Percentiles rank a stretch among this genome's conserved stretches.
phyloP scores from a whole-genome alignment of 1,284 basidiomycete species.

The Cutaneotrichosporon spelunceum region DNA sequence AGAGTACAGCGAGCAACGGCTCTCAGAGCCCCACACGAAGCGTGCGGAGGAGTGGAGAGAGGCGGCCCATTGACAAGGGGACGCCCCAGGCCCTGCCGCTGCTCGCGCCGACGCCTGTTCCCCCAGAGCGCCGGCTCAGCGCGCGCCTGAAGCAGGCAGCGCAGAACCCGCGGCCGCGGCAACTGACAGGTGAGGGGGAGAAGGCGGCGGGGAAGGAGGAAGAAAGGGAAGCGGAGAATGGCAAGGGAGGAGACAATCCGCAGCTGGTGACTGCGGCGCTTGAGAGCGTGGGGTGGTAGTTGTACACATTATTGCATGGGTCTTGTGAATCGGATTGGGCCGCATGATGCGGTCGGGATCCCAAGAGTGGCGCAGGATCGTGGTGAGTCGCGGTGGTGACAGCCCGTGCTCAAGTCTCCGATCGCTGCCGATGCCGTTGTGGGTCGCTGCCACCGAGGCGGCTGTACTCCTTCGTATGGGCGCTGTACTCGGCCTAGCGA shows the following conservation, averaged over 20 bases:
- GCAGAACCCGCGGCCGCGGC: neutral
- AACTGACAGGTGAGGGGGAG: neutral
- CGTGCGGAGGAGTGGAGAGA: neutral
- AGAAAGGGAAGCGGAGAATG: neutral
- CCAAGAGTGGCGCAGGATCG: too few species aligned
- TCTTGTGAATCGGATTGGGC: too few species aligned
- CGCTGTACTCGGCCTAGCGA: too few species aligned
- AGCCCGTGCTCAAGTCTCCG: too few species aligned
- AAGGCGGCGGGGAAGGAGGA: neutral
- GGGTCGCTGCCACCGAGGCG: too few species aligned
- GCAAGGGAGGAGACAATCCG: neutral
- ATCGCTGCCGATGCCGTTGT: too few species aligned
- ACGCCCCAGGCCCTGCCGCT: neutral
- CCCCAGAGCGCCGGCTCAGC: slow-evolving; percentile 2
- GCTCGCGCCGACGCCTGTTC: neutral
- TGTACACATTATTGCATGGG: slow-evolving; percentile 3
- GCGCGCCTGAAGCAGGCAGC: neutral
- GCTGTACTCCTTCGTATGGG: too few species aligned
- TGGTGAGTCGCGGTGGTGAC: too few species aligned
- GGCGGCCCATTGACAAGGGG: neutral
- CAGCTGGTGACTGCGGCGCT: neutral
- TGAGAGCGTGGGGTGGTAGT: slow-evolving; percentile 6
- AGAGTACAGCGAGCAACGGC: neutral
- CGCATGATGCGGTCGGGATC: neutral
- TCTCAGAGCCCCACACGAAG: neutral